A percentile compares a stretch with the other conserved stretches of the same genome.
These are phyloP conservation scores for Cinchona pubescens DNA, from an alignment of 257 asterid species.

Conservation along the genomic window DNA sequence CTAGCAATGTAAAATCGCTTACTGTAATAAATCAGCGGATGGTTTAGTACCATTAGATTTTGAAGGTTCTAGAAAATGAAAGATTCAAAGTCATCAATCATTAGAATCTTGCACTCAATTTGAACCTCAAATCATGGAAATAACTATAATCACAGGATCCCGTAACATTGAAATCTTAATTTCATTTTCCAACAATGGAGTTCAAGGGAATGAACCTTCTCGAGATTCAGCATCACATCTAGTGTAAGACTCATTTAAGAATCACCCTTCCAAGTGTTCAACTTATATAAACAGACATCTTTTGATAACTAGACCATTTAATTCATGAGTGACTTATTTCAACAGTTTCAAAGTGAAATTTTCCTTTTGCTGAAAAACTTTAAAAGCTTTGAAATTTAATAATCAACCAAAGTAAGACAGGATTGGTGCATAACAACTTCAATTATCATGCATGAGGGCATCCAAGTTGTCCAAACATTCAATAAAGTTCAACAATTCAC, in stretches of 20 bases:
- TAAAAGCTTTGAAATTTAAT: not conserved
- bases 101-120: not conserved
- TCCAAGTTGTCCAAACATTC: not conserved
- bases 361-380: not conserved
- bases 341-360: conserved; percentile 1
- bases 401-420: not conserved
- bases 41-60: not conserved
- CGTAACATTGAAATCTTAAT: not conserved
- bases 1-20: not conserved
- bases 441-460: not conserved
- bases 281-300: not conserved
- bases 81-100: not conserved
- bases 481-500: not conserved
- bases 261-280: not conserved
- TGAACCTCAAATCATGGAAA: not conserved
- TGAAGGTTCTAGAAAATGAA: not conserved
- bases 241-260: not conserved
- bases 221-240: not conserved
- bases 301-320: not conserved
- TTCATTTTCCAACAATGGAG: not conserved
- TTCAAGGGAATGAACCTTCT: not conserved
- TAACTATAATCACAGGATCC: not conserved
- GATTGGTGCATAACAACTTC: not conserved
- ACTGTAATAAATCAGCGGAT: not conserved
- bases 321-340: not conserved